Conservation (phyloP, 2,329 filamentous ascomycete genomes). For the Elsinoe perseae region DNA sequence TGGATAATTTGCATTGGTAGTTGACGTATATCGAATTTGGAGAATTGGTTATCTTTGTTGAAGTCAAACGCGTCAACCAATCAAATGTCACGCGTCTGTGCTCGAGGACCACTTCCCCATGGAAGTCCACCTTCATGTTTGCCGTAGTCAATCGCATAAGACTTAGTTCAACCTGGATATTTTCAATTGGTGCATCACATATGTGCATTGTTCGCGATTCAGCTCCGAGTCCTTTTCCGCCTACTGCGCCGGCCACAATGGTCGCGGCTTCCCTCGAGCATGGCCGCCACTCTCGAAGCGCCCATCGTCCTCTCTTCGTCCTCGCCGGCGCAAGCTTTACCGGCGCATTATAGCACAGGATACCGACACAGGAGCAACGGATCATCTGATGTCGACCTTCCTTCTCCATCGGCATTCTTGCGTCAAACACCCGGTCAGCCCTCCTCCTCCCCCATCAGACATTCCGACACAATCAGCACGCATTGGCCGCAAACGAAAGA, state of each 20-base stretch:
- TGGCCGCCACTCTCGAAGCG: constrained; percentile 10
- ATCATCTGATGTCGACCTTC: background rate
- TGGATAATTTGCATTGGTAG: background rate
- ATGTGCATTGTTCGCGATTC: background rate
- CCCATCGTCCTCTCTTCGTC: constrained; percentile 16
- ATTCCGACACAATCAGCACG: background rate
- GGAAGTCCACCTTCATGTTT: no score
- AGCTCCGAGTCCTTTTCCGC: background rate
- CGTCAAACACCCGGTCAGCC: background rate
- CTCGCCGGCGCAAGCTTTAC: background rate
- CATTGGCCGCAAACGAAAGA: constrained; percentile 7
- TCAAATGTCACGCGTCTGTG: constrained; percentile 3
- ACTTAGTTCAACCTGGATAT: background rate
- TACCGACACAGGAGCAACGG: background rate
- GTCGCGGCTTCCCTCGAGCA: background rate
- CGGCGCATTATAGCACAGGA: background rate
- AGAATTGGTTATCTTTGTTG: background rate
- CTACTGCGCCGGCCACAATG: constrained; percentile 8
- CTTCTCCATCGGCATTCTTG: constrained; percentile 12
- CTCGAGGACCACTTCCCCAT: no score
- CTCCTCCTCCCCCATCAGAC: background rate
- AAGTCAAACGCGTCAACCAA: constrained; percentile 1
- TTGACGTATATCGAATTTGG: background rate
- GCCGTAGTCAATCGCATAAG: no score
- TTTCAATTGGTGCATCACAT: background rate